A percentile compares a stretch with the other conserved stretches of the same genome.
Evolutionary conservation across 768 basidiomycete genomes (phyloP).

Genomic region (Podaxis sp.): DNA sequence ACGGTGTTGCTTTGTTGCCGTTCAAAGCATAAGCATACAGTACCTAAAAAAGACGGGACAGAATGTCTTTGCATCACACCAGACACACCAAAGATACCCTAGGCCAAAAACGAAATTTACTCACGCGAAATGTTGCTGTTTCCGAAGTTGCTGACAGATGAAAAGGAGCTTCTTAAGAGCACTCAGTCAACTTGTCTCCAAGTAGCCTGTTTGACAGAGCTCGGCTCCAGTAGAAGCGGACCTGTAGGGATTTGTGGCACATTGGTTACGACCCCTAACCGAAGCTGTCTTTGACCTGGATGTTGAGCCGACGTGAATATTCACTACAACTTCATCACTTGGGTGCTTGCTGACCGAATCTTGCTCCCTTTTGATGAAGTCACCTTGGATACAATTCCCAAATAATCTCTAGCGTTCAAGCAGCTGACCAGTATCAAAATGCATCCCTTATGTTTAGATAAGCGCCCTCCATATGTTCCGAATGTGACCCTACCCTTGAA

Average conservation of each 20-base stretch:
- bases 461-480: background rate
- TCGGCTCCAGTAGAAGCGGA: background rate
- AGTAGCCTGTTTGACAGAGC: too few relatives aligned
- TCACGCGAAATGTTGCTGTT: background rate
- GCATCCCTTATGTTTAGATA: background rate
- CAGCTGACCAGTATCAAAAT: background rate
- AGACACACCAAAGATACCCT: background rate
- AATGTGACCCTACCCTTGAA: background rate
- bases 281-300: background rate
- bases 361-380: background rate
- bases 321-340: background rate
- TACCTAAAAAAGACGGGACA: background rate
- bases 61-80: too few relatives aligned
- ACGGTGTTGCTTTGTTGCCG: background rate
- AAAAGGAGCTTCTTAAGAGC: background rate
- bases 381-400: constrained; percentile 4
- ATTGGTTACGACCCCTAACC: background rate
- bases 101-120: background rate
- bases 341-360: background rate
- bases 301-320: background rate
- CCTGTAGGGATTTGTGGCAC: constrained; percentile 8
- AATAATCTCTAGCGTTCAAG: background rate
- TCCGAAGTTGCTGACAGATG: background rate
- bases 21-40: background rate
- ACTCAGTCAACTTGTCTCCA: too few relatives aligned